phyloP scores from a whole-genome alignment of 2,329 filamentous ascomycete genomes.

The Talaromyces sp. region DNA sequence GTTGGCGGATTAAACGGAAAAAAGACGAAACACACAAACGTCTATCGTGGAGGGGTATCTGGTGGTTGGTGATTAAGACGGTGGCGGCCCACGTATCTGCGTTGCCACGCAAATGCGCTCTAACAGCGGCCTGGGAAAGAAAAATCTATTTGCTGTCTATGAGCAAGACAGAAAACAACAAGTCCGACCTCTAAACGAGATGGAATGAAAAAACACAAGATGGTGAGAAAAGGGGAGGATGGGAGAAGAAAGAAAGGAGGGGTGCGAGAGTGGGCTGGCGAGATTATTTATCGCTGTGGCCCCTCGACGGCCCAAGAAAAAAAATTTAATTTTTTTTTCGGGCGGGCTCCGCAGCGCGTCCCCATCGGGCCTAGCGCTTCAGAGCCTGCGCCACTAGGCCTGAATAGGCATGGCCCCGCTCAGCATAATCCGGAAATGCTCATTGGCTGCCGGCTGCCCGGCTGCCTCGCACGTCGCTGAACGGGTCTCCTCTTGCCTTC shows the following conservation, averaged over 20 bases:
- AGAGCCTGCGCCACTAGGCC: conserved; percentile 14
- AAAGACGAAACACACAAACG: conserved; percentile 16
- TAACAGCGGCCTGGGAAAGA: conserved; percentile 22
- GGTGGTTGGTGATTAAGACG: conserved; percentile 18
- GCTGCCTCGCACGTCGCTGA: not conserved
- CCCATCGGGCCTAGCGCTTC: conserved; percentile 16
- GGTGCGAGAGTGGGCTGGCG: conserved; percentile 14
- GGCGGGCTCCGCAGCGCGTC: conserved; percentile 18
- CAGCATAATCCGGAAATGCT: not conserved
- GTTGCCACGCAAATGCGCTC: conserved; percentile 33
- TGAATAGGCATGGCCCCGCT: conserved; percentile 3
- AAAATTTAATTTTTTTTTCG: conserved; percentile 18
- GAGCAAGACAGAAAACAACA: conserved; percentile 26
- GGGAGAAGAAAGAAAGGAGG: conserved; percentile 13
- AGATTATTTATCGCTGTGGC: conserved; percentile 37
- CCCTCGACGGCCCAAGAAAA: conserved; percentile 10
- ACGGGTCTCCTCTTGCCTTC: not conserved
- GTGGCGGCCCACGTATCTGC: conserved; percentile 26
- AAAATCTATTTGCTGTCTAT: conserved; percentile 32
- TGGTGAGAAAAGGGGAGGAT: conserved; percentile 15
- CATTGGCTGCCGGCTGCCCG: conserved; percentile 4
- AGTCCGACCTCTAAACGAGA: conserved; percentile 30
- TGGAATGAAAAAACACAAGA: conserved; percentile 9
- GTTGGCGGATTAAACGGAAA: conserved; percentile 16
- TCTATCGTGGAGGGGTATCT: conserved; percentile 35